phyloP scores from a whole-genome alignment of 306 rosid species.

The Lathyrus oleraceus region DNA sequence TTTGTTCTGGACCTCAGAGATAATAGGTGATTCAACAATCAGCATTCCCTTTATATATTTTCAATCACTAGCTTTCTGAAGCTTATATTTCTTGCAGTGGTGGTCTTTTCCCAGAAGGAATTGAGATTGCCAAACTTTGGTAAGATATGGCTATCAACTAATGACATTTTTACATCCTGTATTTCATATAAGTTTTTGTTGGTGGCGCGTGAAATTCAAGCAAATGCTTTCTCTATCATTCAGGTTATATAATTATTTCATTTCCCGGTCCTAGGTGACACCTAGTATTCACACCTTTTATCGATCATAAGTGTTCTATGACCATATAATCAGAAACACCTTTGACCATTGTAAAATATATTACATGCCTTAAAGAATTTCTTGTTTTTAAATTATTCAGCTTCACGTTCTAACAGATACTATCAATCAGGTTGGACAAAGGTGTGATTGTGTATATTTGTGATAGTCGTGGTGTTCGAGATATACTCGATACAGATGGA shows the following conservation, averaged over 20 bases:
- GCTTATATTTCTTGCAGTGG: constrained; percentile 77
- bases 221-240: constrained; percentile 22
- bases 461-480: constrained; percentile 88
- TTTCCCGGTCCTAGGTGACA: not conserved
- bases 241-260: constrained; percentile 17
- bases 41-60: constrained; percentile 33
- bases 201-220: constrained; percentile 11
- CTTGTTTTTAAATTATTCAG: not conserved
- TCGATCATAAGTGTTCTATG: constrained; percentile 13
- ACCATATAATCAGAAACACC: constrained; percentile 29
- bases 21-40: constrained; percentile 67
- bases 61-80: constrained; percentile 50
- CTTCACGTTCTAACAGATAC: constrained; percentile 37
- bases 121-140: constrained; percentile 96
- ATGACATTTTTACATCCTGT: constrained; percentile 20
- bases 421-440: constrained; percentile 89
- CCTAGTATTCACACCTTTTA: not conserved
- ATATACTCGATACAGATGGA: constrained; percentile 96
- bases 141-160: constrained; percentile 48
- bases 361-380: constrained; percentile 6
- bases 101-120: constrained; percentile 98
- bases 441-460: constrained; percentile 94
- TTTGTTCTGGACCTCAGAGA: constrained; percentile 98
- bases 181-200: constrained; percentile 7
- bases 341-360: constrained; percentile 25